Evolutionary conservation across 169 alveolate species (phyloP).

Genomic region (Eimeria acervulina): DNA sequence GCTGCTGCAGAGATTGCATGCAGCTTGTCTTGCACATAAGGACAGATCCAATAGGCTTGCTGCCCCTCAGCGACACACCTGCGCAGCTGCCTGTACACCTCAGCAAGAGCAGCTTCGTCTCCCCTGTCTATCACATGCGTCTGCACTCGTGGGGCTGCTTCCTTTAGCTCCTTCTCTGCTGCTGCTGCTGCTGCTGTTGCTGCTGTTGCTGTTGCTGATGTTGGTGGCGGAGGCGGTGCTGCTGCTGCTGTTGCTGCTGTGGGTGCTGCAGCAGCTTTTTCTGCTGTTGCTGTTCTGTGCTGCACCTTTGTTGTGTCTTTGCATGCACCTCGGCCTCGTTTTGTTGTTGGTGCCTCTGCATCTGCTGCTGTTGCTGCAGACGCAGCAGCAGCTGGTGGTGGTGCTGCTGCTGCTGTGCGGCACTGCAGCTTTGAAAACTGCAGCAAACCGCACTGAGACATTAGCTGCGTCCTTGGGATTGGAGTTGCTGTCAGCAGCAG

Average conservation of each 20-base stretch:
- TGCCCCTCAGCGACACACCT: neutral
- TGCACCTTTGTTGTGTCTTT: neutral
- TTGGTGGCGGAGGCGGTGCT: too few relatives aligned
- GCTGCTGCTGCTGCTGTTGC: neutral
- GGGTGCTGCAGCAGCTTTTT: neutral
- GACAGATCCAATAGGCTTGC: neutral
- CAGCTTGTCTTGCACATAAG: neutral
- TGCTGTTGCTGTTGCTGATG: neutral
- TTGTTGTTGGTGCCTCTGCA: neutral
- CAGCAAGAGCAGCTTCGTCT: neutral
- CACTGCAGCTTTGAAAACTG: neutral
- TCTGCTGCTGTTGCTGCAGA: too few relatives aligned
- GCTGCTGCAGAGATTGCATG: neutral
- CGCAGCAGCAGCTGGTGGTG: too few relatives aligned
- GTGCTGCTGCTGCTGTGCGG: too few relatives aligned
- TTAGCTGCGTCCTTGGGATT: neutral
- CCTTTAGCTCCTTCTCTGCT: neutral
- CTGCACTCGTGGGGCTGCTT: too few relatives aligned
- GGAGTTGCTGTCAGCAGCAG: too few relatives aligned
- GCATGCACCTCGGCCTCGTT: neutral
- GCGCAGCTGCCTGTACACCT: neutral
- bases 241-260: neutral
- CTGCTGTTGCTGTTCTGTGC: neutral
- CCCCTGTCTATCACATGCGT: too few relatives aligned
- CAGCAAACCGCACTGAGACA: slow-evolving; percentile 12